These are phyloP conservation scores for Globisporangium nunn DNA, from an alignment of 352 stramenopile species.

Conservation along the genomic window DNA sequence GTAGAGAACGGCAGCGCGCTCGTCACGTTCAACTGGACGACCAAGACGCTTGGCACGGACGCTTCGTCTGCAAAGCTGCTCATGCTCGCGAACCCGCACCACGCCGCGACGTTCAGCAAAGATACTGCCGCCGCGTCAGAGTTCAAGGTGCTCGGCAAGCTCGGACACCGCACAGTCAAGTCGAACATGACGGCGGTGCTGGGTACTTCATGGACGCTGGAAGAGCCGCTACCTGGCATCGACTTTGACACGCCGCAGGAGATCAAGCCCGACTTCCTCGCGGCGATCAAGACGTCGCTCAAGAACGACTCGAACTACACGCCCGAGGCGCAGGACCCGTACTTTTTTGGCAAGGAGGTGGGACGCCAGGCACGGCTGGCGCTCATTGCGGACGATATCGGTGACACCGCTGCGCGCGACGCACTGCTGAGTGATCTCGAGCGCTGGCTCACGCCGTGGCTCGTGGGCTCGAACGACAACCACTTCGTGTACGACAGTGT, in stretches of 20 bases:
- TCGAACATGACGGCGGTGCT: slow-evolving; percentile 72
- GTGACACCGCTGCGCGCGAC: slow-evolving; percentile 38
- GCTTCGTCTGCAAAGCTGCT: slow-evolving; percentile 27
- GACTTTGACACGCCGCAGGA: slow-evolving; percentile 34
- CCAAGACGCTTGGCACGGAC: slow-evolving; percentile 27
- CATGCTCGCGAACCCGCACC: slow-evolving; percentile 74
- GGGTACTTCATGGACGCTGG: slow-evolving; percentile 52
- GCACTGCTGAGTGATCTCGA: slow-evolving; percentile 56
- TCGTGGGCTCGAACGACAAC: slow-evolving; percentile 67
- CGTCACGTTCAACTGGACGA: slow-evolving; percentile 59
- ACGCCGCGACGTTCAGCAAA: slow-evolving; percentile 37
- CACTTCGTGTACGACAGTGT: slow-evolving; percentile 91
- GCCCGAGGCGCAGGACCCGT: slow-evolving; percentile 56
- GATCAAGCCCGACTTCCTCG: slow-evolving; percentile 24
- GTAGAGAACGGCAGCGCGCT: slow-evolving; percentile 21
- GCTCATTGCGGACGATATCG: slow-evolving; percentile 77
- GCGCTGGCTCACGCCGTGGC: slow-evolving; percentile 69
- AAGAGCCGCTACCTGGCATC: slow-evolving; percentile 43
- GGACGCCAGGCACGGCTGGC: slow-evolving; percentile 61
- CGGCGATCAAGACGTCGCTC: slow-evolving; percentile 47
- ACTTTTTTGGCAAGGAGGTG: slow-evolving; percentile 87
- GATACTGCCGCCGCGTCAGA: slow-evolving; percentile 11
- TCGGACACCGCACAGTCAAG: slow-evolving; percentile 72
- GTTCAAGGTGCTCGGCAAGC: slow-evolving; percentile 36
- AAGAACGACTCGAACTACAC: slow-evolving; percentile 65